A percentile compares a stretch with the other conserved stretches of the same genome.
Conservation (phyloP, 2,329 filamentous ascomycete species). For the Talaromyces amestolkiae region DNA sequence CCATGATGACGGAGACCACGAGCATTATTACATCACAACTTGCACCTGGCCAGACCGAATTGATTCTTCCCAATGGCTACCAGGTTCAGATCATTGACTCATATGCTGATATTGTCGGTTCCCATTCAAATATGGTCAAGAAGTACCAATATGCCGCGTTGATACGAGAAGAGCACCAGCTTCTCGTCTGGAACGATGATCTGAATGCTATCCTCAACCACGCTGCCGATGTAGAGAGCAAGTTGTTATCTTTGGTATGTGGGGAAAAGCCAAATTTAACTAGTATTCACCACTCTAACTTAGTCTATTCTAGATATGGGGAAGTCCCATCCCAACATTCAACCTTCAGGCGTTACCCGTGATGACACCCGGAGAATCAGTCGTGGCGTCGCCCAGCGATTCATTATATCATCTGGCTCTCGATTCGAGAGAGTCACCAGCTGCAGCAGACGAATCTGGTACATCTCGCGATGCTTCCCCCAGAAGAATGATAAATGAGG, state of each 20-base stretch:
- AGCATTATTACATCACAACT: conserved; percentile 46
- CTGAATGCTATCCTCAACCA: conserved; percentile 42
- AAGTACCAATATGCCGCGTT: conserved; percentile 47
- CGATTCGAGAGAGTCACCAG: conserved; percentile 28
- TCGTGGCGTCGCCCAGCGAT: conserved; percentile 20
- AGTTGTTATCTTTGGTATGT: conserved; percentile 24
- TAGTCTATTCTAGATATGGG: conserved; percentile 21
- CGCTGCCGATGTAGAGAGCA: conserved; percentile 28
- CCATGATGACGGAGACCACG: conserved; percentile 51
- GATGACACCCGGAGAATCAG: conserved; percentile 19
- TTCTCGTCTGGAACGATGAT: conserved; percentile 48
- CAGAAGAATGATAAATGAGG: conserved; percentile 21
- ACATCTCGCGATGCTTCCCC: conserved; percentile 10
- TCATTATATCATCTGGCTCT: conserved; percentile 25
- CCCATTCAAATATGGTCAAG: conserved; percentile 40
- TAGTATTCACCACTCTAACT: conserved; percentile 3
- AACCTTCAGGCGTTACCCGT: conserved; percentile 5
- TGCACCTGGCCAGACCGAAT: conserved; percentile 42
- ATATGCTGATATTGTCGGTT: conserved; percentile 39
- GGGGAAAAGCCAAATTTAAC: not conserved
- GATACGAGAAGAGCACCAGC: conserved; percentile 42
- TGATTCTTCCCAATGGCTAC: conserved; percentile 43
- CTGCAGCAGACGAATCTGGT: not conserved
- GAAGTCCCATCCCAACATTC: conserved; percentile 21
- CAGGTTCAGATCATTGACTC: conserved; percentile 49